phyloP scores from a whole-genome alignment of 2,329 filamentous ascomycete species.

The Colletotrichum phormii region DNA sequence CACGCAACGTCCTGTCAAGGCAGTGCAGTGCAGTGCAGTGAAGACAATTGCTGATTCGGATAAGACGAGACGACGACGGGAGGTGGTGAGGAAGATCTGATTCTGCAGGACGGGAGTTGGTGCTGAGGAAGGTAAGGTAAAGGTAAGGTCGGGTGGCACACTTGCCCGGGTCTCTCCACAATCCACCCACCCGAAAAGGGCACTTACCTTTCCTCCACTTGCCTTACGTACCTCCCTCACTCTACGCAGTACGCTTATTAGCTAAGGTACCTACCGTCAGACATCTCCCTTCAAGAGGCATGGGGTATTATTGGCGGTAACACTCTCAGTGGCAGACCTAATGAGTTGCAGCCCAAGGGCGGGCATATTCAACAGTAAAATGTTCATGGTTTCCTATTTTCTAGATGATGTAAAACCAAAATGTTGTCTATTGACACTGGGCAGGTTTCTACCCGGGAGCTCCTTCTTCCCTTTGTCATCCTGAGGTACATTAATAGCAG shows the following conservation, averaged over 20 bases:
- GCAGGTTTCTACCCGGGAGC: too few relatives aligned
- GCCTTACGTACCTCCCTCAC: neutral
- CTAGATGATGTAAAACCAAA: too few relatives aligned
- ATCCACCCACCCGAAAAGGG: neutral
- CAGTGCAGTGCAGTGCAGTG: constrained; percentile 12
- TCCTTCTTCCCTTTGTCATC: neutral
- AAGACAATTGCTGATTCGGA: neutral
- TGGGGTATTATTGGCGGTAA: too few relatives aligned
- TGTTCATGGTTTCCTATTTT: too few relatives aligned
- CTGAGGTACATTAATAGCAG: too few relatives aligned
- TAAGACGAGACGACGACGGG: neutral
- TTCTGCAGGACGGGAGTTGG: neutral
- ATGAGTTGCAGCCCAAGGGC: too few relatives aligned
- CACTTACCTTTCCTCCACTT: neutral
- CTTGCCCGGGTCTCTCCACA: neutral
- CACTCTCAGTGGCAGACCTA: too few relatives aligned
- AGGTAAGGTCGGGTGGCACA: neutral
- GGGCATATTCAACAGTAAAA: too few relatives aligned
- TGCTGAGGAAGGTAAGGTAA: neutral
- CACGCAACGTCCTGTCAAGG: constrained; percentile 1
- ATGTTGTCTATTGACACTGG: too few relatives aligned
- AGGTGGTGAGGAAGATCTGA: neutral
- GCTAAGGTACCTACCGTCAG: too few relatives aligned
- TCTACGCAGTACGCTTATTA: too few relatives aligned
- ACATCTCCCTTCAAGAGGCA: too few relatives aligned